Base-by-base conservation (phyloP, 805 yeast genomes). In the Kluyveromyces lactis region DNA sequence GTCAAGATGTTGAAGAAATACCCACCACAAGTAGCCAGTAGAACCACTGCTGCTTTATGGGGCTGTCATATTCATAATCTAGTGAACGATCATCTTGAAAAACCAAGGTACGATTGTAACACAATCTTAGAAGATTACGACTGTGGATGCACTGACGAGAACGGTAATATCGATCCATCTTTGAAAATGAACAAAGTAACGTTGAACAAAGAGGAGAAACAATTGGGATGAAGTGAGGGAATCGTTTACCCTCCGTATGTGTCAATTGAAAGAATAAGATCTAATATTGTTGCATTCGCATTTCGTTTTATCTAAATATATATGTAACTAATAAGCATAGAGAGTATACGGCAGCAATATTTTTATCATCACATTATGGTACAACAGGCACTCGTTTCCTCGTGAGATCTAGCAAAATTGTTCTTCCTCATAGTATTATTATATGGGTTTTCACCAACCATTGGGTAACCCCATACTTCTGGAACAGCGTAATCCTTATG, bases 111-210 rank as follows among this genome's bases (percentile, higher is more conserved):
- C 58, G 97, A 92, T 58, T 92, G 99, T 58, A 70, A 85, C 2
- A 76, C 73, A 6, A 82, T 92, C 41, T 66, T 85, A 39, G 96
- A 86, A 49, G 92, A 86, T 61, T 92, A 92, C 60, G 95, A 89
- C 53, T 90, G 98, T 67, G 98, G 98, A 0, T 90, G 98, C 64
- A 95, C 92, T 1, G 95, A 78, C 37, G 90, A 79, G 50, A 75
- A 72, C 48, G 63, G 51, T 4, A 70, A 65, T 37, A 47, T 48
- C 34, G 38, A 42, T 18, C 44, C 41, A 4, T 36, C 33, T 28
- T 24, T 49, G 26, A 47, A 44, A 27, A 29, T 44, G 30, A 44
- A 40, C 41, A 45, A 40, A 30, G 41, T 75, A 39, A 65, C 66
- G 39, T 59, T 71, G 29, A 76, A 76, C 40, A 67, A 67, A 31